phyloP scores from a whole-genome alignment of 805 yeast genomes.

The Kazachstania bromeliacearum region DNA sequence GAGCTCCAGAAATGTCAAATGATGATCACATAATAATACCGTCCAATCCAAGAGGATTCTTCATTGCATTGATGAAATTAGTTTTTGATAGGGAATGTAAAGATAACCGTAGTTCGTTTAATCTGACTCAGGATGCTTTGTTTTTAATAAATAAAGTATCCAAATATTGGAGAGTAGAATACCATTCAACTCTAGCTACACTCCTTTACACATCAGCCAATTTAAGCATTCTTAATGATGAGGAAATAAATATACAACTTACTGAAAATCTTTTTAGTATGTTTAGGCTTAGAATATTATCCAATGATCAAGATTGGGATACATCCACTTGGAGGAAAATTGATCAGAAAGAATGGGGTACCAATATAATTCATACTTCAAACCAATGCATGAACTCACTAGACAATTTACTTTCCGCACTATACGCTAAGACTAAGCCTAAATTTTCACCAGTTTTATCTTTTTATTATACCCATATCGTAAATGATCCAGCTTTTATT shows the following conservation, averaged over 20 bases:
- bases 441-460: constrained; percentile 45
- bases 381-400: constrained; percentile 39
- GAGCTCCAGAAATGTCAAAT: neutral
- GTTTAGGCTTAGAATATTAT: constrained; percentile 17
- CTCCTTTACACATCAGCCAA: constrained; percentile 44
- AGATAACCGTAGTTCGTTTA: constrained; percentile 6
- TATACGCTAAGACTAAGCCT: constrained; percentile 42
- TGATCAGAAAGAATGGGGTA: constrained; percentile 45
- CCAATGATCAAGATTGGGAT: constrained; percentile 16
- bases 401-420: constrained; percentile 33
- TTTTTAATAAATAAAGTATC: constrained; percentile 38
- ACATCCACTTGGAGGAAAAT: constrained; percentile 32
- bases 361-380: constrained; percentile 37
- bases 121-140: constrained; percentile 35
- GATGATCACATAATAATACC: constrained; percentile 31
- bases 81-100: constrained; percentile 35
- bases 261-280: constrained; percentile 31
- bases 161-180: constrained; percentile 49
- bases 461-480: constrained; percentile 43
- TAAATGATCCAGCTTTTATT: constrained; percentile 32
- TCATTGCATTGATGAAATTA: constrained; percentile 32
- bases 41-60: constrained; percentile 33
- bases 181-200: constrained; percentile 39
- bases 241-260: constrained; percentile 24
- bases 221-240: constrained; percentile 26